Base-by-base conservation (phyloP, 108 stramenopile species). In the Stephanodiscus triporus region DNA sequence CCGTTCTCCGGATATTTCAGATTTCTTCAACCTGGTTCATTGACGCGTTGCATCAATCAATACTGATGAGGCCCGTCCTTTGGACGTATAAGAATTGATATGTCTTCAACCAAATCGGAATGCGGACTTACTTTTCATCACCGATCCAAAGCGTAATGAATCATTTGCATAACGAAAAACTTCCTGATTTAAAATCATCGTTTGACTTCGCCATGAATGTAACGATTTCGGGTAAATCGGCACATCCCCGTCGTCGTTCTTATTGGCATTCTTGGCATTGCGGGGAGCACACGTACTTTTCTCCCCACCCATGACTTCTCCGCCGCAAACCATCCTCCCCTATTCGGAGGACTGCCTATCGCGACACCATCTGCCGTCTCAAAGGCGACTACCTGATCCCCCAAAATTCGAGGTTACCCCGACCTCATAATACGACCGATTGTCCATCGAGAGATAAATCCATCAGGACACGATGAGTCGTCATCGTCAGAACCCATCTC, bases 141-240 rank as follows among this genome's bases (percentile, higher is more conserved):
- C 95, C 40, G 92, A 94, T 64, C 97, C 89, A 68, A 97, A 98
- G 84, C n/a, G n/a, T 91, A 98, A 59, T 95, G 93, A 72, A 99
- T 98, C 91, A 99, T 93, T 84, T 98, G 98, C 88, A 98, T 89
- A 36, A 95, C 91, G 56, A 96, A 95, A n/a, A 17, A 95, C 94
- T 81, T 99, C 99, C 77, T 99, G 99, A 22, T 98, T 91, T 32
- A 98, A n/a, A 81, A 75, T 99, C 99, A 60, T 98, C 99, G 68
- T 98, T 97, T 24, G 97, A 98, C 79, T 99, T 99, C 43, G 96
- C 85, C 84, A 99, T 95, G 72, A 94, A 76, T 24, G 81, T 69
- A 4, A 89, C 85, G 40, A 95, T 83, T 68, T 93, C 91, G 19
- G n/a, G n/a, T 76, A 74, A 10, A 84, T 73, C 40, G 70, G 71